These are phyloP conservation scores for Arthroderma uncinatum DNA, from an alignment of 2,329 filamentous ascomycete species.

Conservation along the genomic window DNA sequence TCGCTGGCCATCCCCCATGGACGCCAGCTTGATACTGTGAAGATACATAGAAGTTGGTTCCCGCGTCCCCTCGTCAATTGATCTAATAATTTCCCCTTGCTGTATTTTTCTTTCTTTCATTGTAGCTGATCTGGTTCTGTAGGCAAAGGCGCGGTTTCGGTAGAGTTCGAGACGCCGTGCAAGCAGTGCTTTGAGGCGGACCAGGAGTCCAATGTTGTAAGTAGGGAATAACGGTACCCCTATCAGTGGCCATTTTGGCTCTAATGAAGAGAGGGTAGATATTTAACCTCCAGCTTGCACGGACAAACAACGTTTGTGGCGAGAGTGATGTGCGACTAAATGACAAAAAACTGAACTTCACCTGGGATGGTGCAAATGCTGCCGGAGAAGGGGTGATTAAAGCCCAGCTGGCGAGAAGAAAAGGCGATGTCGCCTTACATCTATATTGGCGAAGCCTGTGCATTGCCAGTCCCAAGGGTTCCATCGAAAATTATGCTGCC, in stretches of 20 bases:
- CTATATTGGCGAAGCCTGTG: constrained; percentile 22
- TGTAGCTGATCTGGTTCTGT: neutral
- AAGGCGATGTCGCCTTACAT: constrained; percentile 13
- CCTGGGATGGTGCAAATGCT: constrained; percentile 18
- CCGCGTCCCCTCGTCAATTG: neutral
- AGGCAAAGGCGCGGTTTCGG: constrained; percentile 17
- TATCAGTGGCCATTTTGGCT: neutral
- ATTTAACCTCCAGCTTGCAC: constrained; percentile 20
- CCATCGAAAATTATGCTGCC: constrained; percentile 15
- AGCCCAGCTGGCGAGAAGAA: constrained; percentile 15
- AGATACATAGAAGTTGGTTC: constrained; percentile 10
- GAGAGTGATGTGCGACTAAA: constrained; percentile 22
- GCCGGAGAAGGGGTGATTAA: constrained; percentile 21
- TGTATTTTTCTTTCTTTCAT: neutral
- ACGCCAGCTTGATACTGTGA: neutral
- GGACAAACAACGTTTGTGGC: constrained; percentile 20
- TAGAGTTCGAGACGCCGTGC: constrained; percentile 19
- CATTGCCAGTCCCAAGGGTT: constrained; percentile 17
- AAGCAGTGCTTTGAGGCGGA: constrained; percentile 15
- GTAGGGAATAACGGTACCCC: neutral
- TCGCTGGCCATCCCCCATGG: constrained; percentile 4
- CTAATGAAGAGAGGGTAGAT: constrained; percentile 15
- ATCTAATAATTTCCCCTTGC: no score
- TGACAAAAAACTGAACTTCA: constrained; percentile 18
- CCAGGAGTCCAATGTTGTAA: constrained; percentile 14